These are phyloP conservation scores for Cerrena zonata DNA, from an alignment of 1,284 basidiomycete genomes.

Conservation along the genomic window DNA sequence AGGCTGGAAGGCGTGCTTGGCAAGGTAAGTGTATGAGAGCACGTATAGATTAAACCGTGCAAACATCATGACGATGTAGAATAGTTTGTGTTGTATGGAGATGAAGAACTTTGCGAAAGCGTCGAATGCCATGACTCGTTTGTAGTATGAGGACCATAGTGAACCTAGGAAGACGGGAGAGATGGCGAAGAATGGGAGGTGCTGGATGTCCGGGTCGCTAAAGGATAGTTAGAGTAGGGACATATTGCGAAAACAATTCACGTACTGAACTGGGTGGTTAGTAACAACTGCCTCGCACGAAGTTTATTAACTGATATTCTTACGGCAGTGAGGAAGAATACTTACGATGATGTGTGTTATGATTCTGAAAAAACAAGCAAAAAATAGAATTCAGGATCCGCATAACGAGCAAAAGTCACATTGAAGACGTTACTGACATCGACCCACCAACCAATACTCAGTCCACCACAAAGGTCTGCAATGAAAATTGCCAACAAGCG, in stretches of 20 bases:
- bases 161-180: slow-evolving; percentile 80
- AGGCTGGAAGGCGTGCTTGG: slow-evolving; percentile 56
- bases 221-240: slow-evolving; percentile 21
- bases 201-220: slow-evolving; percentile 93
- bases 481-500: slow-evolving; percentile 78
- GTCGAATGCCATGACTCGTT: slow-evolving; percentile 81
- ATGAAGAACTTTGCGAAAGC: slow-evolving; percentile 63
- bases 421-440: slow-evolving; percentile 56
- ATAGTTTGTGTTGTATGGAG: slow-evolving; percentile 83
- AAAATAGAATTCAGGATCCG: slow-evolving; percentile 2
- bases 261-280: slow-evolving; percentile 93
- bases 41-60: slow-evolving; percentile 95
- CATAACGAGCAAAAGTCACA: slow-evolving; percentile 10
- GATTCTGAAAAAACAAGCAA: slow-evolving; percentile 72
- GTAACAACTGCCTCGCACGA: slow-evolving; percentile 67
- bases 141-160: slow-evolving; percentile 93
- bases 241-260: slow-evolving; percentile 12
- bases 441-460: slow-evolving; percentile 98
- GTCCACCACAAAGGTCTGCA: slow-evolving; percentile 83
- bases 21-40: slow-evolving; percentile 78
- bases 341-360: slow-evolving; percentile 91
- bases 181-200: slow-evolving; percentile 95
- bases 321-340: slow-evolving; percentile 15
- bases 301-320: slow-evolving; percentile 8
- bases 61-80: slow-evolving; percentile 87